A percentile compares a stretch with the other conserved stretches of the same genome.
These are phyloP conservation scores for Hortaea werneckii DNA, from an alignment of 2,329 filamentous ascomycete species.

Conservation along the genomic window DNA sequence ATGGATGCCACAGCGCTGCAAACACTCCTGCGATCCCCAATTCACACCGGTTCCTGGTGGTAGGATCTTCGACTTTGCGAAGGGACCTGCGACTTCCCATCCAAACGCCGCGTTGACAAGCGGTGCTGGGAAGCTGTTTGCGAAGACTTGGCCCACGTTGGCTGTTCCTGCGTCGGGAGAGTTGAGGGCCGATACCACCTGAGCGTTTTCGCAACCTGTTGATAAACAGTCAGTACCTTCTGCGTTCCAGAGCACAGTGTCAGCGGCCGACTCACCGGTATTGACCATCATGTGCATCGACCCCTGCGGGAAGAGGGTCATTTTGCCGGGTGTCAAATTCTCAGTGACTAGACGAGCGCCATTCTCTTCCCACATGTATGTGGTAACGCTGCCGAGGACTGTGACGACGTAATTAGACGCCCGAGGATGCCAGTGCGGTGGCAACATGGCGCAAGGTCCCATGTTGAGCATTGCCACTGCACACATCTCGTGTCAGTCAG, in stretches of 20 bases:
- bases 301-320: conserved; percentile 42
- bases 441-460: conserved; percentile 43
- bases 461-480: conserved; percentile 31
- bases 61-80: conserved; percentile 25
- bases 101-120: conserved; percentile 37
- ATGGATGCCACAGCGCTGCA: conserved; percentile 24
- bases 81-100: conserved; percentile 22
- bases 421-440: conserved; percentile 41
- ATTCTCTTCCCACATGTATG: conserved; percentile 44
- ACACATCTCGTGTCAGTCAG: conserved; percentile 2
- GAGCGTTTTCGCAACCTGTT: conserved; percentile 37
- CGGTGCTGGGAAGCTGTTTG: conserved; percentile 28
- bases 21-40: conserved; percentile 31
- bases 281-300: conserved; percentile 44
- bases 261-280: conserved; percentile 11
- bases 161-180: conserved; percentile 41
- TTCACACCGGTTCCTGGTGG: conserved; percentile 34
- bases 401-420: conserved; percentile 42
- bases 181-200: conserved; percentile 41
- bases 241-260: background rate
- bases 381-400: conserved; percentile 39
- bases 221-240: background rate
- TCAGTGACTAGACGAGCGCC: conserved; percentile 35
- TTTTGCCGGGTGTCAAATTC: conserved; percentile 34
- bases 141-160: conserved; percentile 39